Evolutionary conservation across 2,329 filamentous ascomycete species (phyloP), one percentile per base, ranked within the genome.

Genomic region (Biscogniauxia mediterranea): DNA sequence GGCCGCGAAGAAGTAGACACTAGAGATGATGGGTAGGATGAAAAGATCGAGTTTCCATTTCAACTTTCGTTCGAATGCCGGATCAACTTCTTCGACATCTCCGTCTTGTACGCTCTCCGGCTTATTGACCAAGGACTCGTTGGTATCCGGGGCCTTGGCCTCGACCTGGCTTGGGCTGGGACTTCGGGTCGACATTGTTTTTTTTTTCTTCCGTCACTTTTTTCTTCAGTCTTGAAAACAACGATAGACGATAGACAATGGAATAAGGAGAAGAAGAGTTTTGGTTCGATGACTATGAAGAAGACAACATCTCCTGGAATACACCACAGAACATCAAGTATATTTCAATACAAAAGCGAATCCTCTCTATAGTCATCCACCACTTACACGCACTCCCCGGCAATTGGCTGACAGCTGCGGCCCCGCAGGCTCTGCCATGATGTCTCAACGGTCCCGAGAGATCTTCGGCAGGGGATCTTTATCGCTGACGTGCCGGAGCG

Each of bases 41-140:
- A 66, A 66, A 15, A 70, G 56, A 53, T 70, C 68, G 32, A 68
- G 65, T 49, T 70, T 70, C 63, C 64, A 66, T 61, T 63, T 68
- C 26, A 70, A 60, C 52, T 59, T 65, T 6, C 60, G 52, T 11
- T 60, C 63, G n/a, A 68, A 57, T 25, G 63, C 64, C 2, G 56
- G 61, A 28, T 68, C 64, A 7, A 64, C 42, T n/a, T 62, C 60
- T 15, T 57, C 57, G 42, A 52, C 46, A 2, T 56, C 21, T 23
- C 57, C 59, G 32, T 42, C 61, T 28, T 58, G n/a, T 23, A 58
- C 61, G 19, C 13, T 32, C 32, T 55, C 56, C n/a, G 21, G 57
- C 2, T 58, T 13, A 20, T 63, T 58, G 11, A 53, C 25, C 11
- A 60, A 52, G 26, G 60, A 61, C 9, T 64, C 63, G 20, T 57